phyloP scores from a whole-genome alignment of 2,329 filamentous ascomycete species.

The Pseudogymnoascus sp. region DNA sequence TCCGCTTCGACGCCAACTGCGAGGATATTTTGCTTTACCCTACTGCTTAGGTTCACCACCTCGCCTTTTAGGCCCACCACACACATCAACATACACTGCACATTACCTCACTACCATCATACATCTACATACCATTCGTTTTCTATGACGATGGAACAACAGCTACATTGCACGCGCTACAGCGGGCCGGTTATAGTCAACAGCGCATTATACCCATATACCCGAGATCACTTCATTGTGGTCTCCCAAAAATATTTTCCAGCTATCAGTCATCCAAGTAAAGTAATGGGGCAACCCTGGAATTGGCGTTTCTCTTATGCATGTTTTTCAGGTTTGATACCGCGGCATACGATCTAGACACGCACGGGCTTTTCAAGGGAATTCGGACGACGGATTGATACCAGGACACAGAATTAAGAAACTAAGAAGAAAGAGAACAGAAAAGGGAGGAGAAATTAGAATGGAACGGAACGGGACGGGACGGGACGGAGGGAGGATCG shows the following conservation, averaged over 20 bases:
- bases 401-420: slow-evolving; percentile 1
- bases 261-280: slow-evolving; percentile 6
- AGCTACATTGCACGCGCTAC: not conserved
- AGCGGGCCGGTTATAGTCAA: slow-evolving; percentile 5
- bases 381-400: slow-evolving; percentile 8
- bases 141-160: not conserved
- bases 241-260: slow-evolving; percentile 5
- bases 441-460: not conserved
- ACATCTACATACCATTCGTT: slow-evolving; percentile 1
- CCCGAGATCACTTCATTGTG: slow-evolving; percentile 4
- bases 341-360: slow-evolving; percentile 1
- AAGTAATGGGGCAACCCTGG: slow-evolving; percentile 7
- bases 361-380: slow-evolving; percentile 7
- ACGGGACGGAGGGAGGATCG: not conserved
- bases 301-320: slow-evolving; percentile 7
- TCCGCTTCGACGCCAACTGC: slow-evolving; percentile 93
- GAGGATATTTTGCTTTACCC: slow-evolving; percentile 62
- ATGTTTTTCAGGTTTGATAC: slow-evolving; percentile 3
- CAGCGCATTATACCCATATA: slow-evolving; percentile 7
- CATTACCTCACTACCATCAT: not conserved
- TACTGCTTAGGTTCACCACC: slow-evolving; percentile 2
- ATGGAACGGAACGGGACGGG: not conserved
- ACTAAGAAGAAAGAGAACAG: not conserved
- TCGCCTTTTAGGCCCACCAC: not conserved
- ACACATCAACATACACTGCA: not conserved